phyloP scores from a whole-genome alignment of 2,329 filamentous ascomycete genomes.

The Chalaropsis ovoidea region DNA sequence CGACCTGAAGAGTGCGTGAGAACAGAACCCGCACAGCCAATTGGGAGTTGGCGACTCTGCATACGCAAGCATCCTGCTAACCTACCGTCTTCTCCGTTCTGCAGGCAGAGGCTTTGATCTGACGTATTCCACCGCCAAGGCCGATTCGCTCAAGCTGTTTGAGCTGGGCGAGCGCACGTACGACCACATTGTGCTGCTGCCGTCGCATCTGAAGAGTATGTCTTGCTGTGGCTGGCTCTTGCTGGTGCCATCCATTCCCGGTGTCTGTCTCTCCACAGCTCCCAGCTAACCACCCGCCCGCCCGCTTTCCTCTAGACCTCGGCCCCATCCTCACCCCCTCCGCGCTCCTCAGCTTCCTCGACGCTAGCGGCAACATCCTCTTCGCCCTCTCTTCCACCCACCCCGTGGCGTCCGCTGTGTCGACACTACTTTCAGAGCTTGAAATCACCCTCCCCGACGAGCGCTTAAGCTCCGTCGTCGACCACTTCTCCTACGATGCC shows the following conservation, averaged over 20 bases:
- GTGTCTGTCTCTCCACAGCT: not conserved
- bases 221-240: constrained; percentile 9
- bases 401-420: constrained; percentile 60
- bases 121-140: constrained; percentile 74
- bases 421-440: constrained; percentile 72
- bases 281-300: not conserved
- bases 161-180: constrained; percentile 76
- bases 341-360: constrained; percentile 79
- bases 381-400: constrained; percentile 67
- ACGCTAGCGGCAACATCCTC: constrained; percentile 83
- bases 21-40: not conserved
- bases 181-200: constrained; percentile 83
- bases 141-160: constrained; percentile 66
- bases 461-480: constrained; percentile 74
- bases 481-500: constrained; percentile 91
- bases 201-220: constrained; percentile 78
- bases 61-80: not conserved
- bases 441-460: constrained; percentile 81
- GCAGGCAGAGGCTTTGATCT: constrained; percentile 74
- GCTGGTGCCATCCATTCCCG: too few relatives aligned
- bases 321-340: constrained; percentile 82
- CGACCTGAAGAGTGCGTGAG: constrained; percentile 54
- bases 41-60: not conserved
- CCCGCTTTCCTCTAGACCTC: constrained; percentile 48
- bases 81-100: not conserved